Percentiles rank a stretch among this genome's conserved stretches.
Conservation (phyloP, 495 filamentous ascomycete species). For the Neurospora sp. region DNA sequence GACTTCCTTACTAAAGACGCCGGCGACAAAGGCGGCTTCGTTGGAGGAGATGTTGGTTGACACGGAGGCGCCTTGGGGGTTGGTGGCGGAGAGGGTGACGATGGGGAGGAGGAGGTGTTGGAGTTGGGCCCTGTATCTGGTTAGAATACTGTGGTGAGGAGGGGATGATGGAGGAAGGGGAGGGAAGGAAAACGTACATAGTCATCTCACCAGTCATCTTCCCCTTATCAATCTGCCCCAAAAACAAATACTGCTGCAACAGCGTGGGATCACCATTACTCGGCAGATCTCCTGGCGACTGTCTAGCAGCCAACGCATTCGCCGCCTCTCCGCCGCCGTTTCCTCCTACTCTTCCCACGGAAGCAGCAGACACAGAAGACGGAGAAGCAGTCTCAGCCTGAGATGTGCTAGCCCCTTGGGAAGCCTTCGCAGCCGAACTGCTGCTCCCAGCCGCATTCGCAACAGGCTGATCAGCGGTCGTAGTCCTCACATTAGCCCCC, state of each 20-base stretch:
- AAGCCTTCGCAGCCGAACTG: constrained; percentile 4
- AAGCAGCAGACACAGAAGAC: not conserved
- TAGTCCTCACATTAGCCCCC: constrained; percentile 38
- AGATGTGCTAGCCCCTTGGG: not conserved
- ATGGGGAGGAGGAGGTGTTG: constrained; percentile 52
- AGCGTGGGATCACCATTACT: constrained; percentile 15
- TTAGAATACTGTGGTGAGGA: constrained; percentile 5
- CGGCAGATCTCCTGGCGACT: constrained; percentile 4
- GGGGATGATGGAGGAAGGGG: not conserved
- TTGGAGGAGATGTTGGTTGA: constrained; percentile 52
- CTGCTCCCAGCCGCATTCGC: constrained; percentile 1
- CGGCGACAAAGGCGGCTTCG: constrained; percentile 59
- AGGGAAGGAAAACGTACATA: constrained; percentile 22
- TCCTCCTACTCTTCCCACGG: not conserved
- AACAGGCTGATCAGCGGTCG: constrained; percentile 9
- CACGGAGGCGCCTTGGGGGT: constrained; percentile 32
- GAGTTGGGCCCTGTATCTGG: constrained; percentile 34
- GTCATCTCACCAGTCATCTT: constrained; percentile 27
- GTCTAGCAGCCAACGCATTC: constrained; percentile 1
- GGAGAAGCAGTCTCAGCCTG: not conserved
- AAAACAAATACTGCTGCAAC: constrained; percentile 42
- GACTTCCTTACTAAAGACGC: constrained; percentile 48
- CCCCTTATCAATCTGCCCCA: constrained; percentile 41
- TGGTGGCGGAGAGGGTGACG: constrained; percentile 47
- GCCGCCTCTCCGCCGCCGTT: not conserved